A percentile compares a stretch with the other conserved stretches of the same genome.
These are phyloP conservation scores for Hygrophila difformis DNA, from an alignment of 257 asterid genomes.

Conservation along the genomic window DNA sequence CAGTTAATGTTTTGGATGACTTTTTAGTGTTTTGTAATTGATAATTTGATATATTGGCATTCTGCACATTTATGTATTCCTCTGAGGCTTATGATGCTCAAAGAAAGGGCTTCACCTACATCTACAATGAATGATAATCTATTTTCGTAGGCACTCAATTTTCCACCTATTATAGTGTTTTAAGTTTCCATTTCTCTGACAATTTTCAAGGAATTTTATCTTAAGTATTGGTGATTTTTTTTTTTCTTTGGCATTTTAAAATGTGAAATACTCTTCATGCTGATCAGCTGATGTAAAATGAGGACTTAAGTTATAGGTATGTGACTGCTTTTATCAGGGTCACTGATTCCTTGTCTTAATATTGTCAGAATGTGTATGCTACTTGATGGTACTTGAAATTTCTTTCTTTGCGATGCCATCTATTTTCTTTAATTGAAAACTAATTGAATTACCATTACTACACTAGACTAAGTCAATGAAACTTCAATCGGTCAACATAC, in stretches of 20 bases:
- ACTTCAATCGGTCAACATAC: neutral
- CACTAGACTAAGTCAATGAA: neutral
- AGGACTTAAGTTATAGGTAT: neutral
- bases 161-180: no score
- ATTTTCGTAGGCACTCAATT: no score
- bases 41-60: neutral
- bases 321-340: constrained; percentile 3
- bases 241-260: neutral
- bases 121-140: no score
- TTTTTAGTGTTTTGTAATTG: constrained; percentile 4
- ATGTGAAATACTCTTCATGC: neutral
- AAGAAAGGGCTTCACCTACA: no score
- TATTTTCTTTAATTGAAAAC: neutral
- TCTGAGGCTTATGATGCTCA: no score
- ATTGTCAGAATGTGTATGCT: neutral
- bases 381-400: constrained; percentile 1
- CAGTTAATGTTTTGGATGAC: neutral
- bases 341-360: neutral
- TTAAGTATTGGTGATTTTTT: neutral
- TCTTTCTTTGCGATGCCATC: no score
- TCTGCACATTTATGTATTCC: no score
- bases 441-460: neutral
- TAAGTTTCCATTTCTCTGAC: no score
- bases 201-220: no score
- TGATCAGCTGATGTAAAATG: neutral